A percentile compares a stretch with the other conserved stretches of the same genome.
Evolutionary conservation across 2,329 filamentous ascomycete species (phyloP).

Genomic region (Botrytis byssoidea): DNA sequence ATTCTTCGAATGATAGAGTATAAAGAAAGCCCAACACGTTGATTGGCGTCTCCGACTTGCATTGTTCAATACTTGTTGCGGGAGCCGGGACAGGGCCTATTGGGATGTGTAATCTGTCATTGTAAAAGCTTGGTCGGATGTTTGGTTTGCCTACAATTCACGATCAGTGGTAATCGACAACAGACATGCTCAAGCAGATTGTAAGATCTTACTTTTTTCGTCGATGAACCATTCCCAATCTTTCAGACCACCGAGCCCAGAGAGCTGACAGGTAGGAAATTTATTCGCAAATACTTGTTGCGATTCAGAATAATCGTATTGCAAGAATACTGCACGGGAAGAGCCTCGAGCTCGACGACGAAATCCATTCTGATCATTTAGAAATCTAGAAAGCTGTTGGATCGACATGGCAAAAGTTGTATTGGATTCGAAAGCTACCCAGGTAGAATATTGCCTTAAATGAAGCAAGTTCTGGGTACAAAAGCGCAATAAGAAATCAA

Average conservation of each 20-base stretch:
- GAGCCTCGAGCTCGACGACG: background rate
- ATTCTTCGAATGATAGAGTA: background rate
- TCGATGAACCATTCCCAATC: constrained; percentile 16
- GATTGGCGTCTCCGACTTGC: too few species aligned
- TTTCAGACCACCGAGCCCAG: background rate
- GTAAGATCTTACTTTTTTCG: constrained; percentile 10
- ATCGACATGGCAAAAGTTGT: constrained; percentile 4
- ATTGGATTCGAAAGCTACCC: background rate
- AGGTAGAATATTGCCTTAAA: background rate
- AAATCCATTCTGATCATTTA: background rate
- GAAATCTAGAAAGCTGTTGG: background rate
- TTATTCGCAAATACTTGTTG: background rate
- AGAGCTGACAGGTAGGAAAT: background rate
- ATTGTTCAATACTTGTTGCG: background rate
- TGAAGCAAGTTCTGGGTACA: background rate
- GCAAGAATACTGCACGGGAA: background rate
- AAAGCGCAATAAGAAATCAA: background rate
- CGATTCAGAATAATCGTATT: constrained; percentile 14
- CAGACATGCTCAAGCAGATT: background rate
- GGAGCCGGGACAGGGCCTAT: background rate
- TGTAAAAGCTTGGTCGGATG: background rate
- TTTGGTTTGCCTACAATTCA: background rate
- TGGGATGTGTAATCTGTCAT: background rate
- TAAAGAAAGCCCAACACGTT: background rate
- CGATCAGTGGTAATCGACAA: background rate